phyloP scores from a whole-genome alignment of 805 yeast genomes.

The Torulaspora quercuum region DNA sequence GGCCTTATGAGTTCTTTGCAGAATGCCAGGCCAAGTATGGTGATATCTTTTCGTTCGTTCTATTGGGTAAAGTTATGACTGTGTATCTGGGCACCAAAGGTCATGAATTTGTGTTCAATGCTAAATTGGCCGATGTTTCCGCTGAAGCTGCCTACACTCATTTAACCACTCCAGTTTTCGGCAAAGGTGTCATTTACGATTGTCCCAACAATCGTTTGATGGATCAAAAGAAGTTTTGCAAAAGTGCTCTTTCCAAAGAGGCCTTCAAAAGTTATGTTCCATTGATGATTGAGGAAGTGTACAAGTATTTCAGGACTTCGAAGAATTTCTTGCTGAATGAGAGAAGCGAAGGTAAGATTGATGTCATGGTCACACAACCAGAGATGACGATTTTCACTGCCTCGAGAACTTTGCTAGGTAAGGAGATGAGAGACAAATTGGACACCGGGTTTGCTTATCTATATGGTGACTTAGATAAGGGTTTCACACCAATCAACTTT shows the following conservation, averaged over 20 bases:
- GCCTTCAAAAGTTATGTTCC: slow-evolving; percentile 87
- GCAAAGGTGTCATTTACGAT: slow-evolving; percentile 95
- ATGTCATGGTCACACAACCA: slow-evolving; percentile 82
- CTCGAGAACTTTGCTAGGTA: slow-evolving; percentile 84
- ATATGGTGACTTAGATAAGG: slow-evolving; percentile 90
- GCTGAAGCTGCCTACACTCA: slow-evolving; percentile 97
- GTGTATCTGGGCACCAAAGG: slow-evolving; percentile 97
- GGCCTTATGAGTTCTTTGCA: slow-evolving; percentile 87
- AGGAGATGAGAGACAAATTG: slow-evolving; percentile 81
- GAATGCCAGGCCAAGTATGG: slow-evolving; percentile 79
- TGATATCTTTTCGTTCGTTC: slow-evolving; percentile 84
- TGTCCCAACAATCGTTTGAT: slow-evolving; percentile 89
- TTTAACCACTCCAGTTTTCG: slow-evolving; percentile 98
- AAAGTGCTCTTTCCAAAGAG: slow-evolving; percentile 80
- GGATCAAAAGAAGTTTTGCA: slow-evolving; percentile 98
- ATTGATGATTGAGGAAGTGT: slow-evolving; percentile 72
- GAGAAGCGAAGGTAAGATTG: slow-evolving; percentile 47
- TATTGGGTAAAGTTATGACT: slow-evolving; percentile 90
- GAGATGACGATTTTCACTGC: slow-evolving; percentile 97
- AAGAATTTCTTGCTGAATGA: slow-evolving; percentile 44
- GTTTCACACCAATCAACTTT: slow-evolving; percentile 93
- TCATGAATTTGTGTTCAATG: slow-evolving; percentile 91
- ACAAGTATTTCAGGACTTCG: slow-evolving; percentile 57
- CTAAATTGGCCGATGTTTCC: slow-evolving; percentile 81
- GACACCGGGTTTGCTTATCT: slow-evolving; percentile 79